A percentile compares a stretch with the other conserved stretches of the same genome.
These are phyloP conservation scores for Raddia guianensis DNA, from an alignment of 176 grass and related monocot species.

Conservation along the genomic window DNA sequence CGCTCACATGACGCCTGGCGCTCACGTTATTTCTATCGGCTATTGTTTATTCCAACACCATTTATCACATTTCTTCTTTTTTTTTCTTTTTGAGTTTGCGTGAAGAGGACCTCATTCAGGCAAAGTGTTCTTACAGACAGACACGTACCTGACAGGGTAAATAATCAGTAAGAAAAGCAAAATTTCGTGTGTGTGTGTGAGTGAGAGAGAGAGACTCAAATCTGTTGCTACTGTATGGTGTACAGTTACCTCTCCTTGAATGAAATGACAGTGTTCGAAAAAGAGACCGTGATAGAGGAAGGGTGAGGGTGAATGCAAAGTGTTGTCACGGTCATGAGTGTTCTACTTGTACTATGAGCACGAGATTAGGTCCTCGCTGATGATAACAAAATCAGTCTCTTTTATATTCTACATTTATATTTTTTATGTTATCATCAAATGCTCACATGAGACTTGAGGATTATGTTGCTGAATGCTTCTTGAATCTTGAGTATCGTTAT, in stretches of 20 bases:
- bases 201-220: background rate
- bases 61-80: too few species aligned
- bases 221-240: too few species aligned
- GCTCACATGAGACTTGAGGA: background rate
- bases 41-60: background rate
- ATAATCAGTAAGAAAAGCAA: background rate
- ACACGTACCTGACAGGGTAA: background rate
- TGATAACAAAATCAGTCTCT: background rate
- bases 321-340: background rate
- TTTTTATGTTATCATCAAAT: background rate
- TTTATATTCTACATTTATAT: background rate
- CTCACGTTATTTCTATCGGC: background rate
- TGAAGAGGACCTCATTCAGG: background rate
- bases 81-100: too few species aligned
- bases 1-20: too few species aligned
- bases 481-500: background rate
- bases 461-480: background rate
- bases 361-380: background rate
- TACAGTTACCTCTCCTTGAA: too few species aligned
- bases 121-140: background rate
- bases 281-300: background rate
- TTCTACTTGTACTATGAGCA: background rate
- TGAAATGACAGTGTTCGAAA: too few species aligned
- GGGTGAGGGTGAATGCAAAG: background rate
- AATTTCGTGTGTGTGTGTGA: background rate